These are phyloP conservation scores for Anacardium occidentale DNA, from an alignment of 345 rosid species.

Conservation along the genomic window DNA sequence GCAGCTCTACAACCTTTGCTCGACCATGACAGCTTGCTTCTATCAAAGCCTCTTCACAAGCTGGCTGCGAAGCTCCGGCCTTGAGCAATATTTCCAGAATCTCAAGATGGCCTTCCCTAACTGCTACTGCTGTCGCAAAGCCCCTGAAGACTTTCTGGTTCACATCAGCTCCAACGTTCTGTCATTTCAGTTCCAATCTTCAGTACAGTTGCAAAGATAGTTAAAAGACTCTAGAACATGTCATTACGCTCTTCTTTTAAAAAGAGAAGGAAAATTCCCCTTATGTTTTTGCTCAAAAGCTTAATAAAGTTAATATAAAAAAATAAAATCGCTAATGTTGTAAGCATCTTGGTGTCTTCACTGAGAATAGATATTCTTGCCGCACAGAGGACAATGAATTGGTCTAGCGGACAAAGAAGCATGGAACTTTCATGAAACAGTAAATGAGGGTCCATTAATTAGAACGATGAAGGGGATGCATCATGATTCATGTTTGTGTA, in stretches of 20 bases:
- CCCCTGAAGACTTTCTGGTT: constrained; percentile 94
- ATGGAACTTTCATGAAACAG: constrained; percentile 24
- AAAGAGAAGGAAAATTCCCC: not conserved
- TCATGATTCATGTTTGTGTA: constrained; percentile 16
- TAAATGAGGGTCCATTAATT: constrained; percentile 7
- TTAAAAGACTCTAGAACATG: constrained; percentile 17
- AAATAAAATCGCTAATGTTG: constrained; percentile 17
- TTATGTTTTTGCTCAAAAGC: constrained; percentile 14
- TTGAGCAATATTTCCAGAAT: constrained; percentile 82
- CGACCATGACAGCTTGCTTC: constrained; percentile 85
- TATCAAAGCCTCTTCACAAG: constrained; percentile 91
- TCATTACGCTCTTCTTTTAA: not conserved
- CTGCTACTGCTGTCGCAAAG: constrained; percentile 87
- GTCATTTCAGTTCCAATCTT: constrained; percentile 30
- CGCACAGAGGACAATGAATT: constrained; percentile 24
- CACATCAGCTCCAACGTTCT: constrained; percentile 90
- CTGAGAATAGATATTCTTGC: constrained; percentile 23
- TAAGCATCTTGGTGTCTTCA: constrained; percentile 29
- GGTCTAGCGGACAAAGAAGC: constrained; percentile 26
- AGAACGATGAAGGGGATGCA: constrained; percentile 24
- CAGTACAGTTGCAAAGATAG: constrained; percentile 16
- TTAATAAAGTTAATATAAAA: not conserved
- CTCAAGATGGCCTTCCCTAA: constrained; percentile 80
- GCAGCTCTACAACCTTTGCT: constrained; percentile 63
- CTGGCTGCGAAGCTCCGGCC: constrained; percentile 87